Base-by-base conservation (phyloP, 441 rosid genomes). In the Populus hybrid region DNA sequence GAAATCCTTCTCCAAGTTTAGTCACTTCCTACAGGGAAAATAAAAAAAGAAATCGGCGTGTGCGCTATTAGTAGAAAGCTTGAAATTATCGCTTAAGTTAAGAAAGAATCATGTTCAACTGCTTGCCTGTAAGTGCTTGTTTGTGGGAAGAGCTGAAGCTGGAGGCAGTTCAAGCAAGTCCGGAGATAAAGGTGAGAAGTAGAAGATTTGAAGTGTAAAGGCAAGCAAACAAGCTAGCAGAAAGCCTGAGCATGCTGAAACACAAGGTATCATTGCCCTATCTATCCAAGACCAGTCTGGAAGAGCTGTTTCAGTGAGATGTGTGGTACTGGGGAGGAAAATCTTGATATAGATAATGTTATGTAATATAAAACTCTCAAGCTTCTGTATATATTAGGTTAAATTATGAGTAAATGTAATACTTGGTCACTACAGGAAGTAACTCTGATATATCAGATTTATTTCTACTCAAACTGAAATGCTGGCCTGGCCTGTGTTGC, bases 171-270 rank as follows among this genome's bases (percentile, higher is more conserved):
- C 20, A 72, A 88, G 89, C 7, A 71, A n/a, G 64, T 83, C 74
- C 0, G 91, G 91, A 36, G 88, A 88, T 68, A 84, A 76, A 0
- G 89, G 88, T 2, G 93, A 90, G 82, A 77, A 88, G 80, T 82
- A 74, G 81, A 80, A 80, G 75, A 87, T 65, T 73, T 74, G 87
- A 74, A 82, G 21, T 0, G 73, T n/a, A 33, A 80, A 7, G 67
- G 88, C 89, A 50, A 88, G 67, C 7, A 77, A 76, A 64, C 70
- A 80, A 28, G 77, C 79, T 1, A 85, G 10, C 21, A 81, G 5
- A 65, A 86, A 76, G 69, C 81, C 66, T 1, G 71, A 59, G 50
- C 53, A 75, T 18, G 75, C 67, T 14, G 74, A 16, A 6, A 81
- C 36, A 40, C 66, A 75, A 68, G 66, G 40, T n/a, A n/a, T n/a